Conservation (phyloP, 1,139 yeast genomes). For the Wickerhamomyces sp. region DNA sequence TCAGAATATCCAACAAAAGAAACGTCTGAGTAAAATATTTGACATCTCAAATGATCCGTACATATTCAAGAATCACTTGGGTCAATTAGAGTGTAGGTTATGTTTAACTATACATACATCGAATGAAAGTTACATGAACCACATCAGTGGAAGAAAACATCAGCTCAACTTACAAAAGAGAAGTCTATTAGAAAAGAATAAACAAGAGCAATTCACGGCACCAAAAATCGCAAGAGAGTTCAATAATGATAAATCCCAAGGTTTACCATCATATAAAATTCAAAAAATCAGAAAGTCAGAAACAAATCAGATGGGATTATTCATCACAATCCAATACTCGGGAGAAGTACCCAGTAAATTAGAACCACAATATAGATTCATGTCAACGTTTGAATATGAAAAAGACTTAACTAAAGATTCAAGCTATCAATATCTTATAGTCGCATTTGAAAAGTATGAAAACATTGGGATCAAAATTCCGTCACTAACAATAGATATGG, state of each 20-base stretch:
- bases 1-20: constrained; percentile 60
- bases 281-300: constrained; percentile 63
- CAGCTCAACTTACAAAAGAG: constrained; percentile 63
- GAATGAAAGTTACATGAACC: constrained; percentile 75
- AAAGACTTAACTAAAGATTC: constrained; percentile 39
- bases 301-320: constrained; percentile 54
- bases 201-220: constrained; percentile 12
- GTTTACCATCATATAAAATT: constrained; percentile 65
- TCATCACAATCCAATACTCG: constrained; percentile 54
- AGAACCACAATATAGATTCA: constrained; percentile 63
- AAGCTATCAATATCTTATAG: constrained; percentile 58
- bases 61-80: constrained; percentile 68
- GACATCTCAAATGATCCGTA: constrained; percentile 76
- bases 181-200: constrained; percentile 11
- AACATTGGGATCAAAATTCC: constrained; percentile 71
- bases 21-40: constrained; percentile 61
- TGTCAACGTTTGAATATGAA: constrained; percentile 70
- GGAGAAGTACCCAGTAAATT: no score
- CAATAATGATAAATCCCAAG: constrained; percentile 48
- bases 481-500: constrained; percentile 39
- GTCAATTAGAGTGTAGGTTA: constrained; percentile 68
- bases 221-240: constrained; percentile 24
- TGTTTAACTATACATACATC: constrained; percentile 73
- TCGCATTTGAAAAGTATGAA: constrained; percentile 83
- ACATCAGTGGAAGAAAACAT: constrained; percentile 77